A percentile compares a stretch with the other conserved stretches of the same genome.
Evolutionary conservation across 495 filamentous ascomycete genomes (phyloP).

Genomic region (Penicillium nucicola): DNA sequence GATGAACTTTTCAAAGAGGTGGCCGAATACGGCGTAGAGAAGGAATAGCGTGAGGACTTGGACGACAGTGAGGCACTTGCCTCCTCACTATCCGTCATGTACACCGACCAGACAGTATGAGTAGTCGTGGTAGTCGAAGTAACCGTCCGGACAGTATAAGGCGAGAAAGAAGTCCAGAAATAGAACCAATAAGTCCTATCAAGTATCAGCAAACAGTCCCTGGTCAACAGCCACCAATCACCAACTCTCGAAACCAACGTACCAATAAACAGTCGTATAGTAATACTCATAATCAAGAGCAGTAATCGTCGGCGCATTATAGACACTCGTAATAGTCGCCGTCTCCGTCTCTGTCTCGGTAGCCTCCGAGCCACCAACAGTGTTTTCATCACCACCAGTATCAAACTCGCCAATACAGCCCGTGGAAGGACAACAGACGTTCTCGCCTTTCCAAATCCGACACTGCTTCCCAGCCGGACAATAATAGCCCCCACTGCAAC

Average conservation of each 20-base stretch:
- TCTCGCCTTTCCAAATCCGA: constrained; percentile 6
- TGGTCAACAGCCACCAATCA: neutral
- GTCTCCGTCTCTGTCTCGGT: constrained; percentile 1
- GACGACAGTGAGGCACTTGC: constrained; percentile 6
- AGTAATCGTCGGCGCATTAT: neutral
- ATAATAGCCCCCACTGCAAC: constrained; percentile 18
- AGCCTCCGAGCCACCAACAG: neutral
- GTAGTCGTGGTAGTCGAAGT: constrained; percentile 20
- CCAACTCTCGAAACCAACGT: neutral
- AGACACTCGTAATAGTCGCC: neutral
- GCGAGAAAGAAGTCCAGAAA: constrained; percentile 19
- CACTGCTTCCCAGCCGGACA: constrained; percentile 16
- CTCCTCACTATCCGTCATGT: constrained; percentile 7
- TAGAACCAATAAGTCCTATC: constrained; percentile 22
- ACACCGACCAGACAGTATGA: constrained; percentile 14
- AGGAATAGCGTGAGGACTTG: neutral
- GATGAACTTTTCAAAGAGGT: constrained; percentile 16
- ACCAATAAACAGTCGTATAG: constrained; percentile 23
- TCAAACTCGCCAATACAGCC: constrained; percentile 15
- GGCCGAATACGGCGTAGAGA: constrained; percentile 12
- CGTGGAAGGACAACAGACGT: constrained; percentile 14
- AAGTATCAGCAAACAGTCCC: neutral
- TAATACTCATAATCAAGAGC: constrained; percentile 13
- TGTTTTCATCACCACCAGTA: constrained; percentile 1
- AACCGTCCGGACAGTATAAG: constrained; percentile 16